phyloP scores from a whole-genome alignment of 2,329 filamentous ascomycete genomes.

The Diaporthe aspalathi region DNA sequence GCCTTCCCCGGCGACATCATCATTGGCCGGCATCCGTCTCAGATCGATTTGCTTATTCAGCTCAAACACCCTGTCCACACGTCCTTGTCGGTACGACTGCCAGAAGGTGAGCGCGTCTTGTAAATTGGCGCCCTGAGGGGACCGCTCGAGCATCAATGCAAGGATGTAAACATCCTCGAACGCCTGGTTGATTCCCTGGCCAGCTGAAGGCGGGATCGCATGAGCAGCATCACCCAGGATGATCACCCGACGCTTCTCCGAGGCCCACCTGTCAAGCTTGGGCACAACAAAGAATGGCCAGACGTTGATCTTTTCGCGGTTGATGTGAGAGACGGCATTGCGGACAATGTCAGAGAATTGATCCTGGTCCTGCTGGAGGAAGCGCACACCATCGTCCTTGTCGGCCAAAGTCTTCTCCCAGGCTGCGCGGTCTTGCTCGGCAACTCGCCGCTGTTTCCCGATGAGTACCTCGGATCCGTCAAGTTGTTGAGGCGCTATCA shows the following conservation, averaged over 20 bases:
- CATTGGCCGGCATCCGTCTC: conserved; percentile 55
- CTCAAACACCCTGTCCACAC: conserved; percentile 59
- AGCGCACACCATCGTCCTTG: conserved; percentile 51
- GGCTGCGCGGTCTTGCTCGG: conserved; percentile 52
- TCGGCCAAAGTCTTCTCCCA: conserved; percentile 56
- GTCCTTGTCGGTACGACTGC: conserved; percentile 60
- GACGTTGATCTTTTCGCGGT: conserved; percentile 52
- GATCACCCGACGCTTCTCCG: conserved; percentile 50
- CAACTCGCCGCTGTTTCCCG: conserved; percentile 55
- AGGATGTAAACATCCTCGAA: conserved; percentile 60
- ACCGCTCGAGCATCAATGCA: conserved; percentile 52
- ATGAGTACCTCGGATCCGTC: conserved; percentile 63
- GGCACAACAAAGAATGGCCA: conserved; percentile 64
- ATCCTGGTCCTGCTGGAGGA: conserved; percentile 49
- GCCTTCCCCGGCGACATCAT: conserved; percentile 41
- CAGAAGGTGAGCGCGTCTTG: conserved; percentile 47
- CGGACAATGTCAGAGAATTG: conserved; percentile 52
- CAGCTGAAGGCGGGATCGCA: conserved; percentile 59
- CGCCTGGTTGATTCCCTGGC: conserved; percentile 60
- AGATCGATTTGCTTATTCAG: conserved; percentile 61
- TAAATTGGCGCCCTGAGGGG: conserved; percentile 28
- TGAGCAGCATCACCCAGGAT: conserved; percentile 63
- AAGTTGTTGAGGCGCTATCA: conserved; percentile 60
- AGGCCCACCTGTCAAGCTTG: conserved; percentile 58
- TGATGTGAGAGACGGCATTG: conserved; percentile 48